Evolutionary conservation across 2,329 filamentous ascomycete genomes (phyloP).

Genomic region (Ampelomyces quisqualis): DNA sequence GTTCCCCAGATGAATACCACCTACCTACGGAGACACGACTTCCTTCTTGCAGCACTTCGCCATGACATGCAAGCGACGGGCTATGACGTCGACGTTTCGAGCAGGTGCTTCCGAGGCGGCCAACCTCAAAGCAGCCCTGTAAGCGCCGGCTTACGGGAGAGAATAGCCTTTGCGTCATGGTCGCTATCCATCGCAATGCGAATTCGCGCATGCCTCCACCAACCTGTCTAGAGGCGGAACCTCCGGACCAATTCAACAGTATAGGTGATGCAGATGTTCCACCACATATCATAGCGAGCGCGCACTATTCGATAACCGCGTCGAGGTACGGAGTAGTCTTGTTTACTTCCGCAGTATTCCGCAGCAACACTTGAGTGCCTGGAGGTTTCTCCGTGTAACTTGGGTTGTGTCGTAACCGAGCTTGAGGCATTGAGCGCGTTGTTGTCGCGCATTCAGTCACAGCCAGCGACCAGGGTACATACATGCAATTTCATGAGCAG

Average conservation of each 20-base stretch:
- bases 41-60: background rate
- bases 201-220: conserved; percentile 1
- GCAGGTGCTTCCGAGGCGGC: conserved; percentile 5
- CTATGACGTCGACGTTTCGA: conserved; percentile 8
- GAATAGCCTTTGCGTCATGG: conserved; percentile 5
- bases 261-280: conserved; percentile 5
- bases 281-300: conserved; percentile 6
- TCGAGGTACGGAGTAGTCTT: conserved; percentile 3
- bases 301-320: conserved; percentile 10
- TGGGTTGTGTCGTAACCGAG: too few species aligned
- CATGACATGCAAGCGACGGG: background rate
- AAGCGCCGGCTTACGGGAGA: conserved; percentile 3
- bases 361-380: conserved; percentile 7
- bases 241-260: conserved; percentile 1
- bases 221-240: background rate
- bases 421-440: background rate
- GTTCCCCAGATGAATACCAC: background rate
- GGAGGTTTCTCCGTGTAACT: background rate
- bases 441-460: conserved; percentile 1
- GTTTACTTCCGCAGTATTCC: conserved; percentile 18
- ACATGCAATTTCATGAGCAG: conserved; percentile 16
- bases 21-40: background rate
- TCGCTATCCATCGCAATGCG: background rate
- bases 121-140: conserved; percentile 6
- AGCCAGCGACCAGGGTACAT: conserved; percentile 8